Evolutionary conservation across 2,329 filamentous ascomycete species (phyloP).

Genomic region (Ophiognomonia clavigignenti-juglandacearum): DNA sequence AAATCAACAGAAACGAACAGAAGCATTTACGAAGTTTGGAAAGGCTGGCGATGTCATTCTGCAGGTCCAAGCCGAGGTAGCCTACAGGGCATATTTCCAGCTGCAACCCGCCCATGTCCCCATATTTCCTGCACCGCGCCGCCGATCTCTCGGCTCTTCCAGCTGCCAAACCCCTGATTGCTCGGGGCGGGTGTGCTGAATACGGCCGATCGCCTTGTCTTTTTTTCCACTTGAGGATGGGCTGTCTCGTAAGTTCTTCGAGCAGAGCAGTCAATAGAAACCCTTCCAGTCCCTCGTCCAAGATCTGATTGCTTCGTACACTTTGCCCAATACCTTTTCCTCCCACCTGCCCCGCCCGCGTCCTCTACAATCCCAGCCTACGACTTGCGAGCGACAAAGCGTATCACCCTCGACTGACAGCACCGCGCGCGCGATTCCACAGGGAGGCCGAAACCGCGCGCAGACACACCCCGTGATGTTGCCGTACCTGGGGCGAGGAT

Average conservation of each 20-base stretch:
- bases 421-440: not conserved
- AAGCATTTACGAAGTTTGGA: too few species aligned
- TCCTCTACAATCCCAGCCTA: too few species aligned
- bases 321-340: not conserved
- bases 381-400: too few species aligned
- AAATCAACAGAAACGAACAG: slow-evolving; percentile 18
- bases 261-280: not conserved
- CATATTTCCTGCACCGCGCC: not conserved
- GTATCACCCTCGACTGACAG: slow-evolving; percentile 2
- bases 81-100: not conserved
- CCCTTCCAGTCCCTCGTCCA: not conserved
- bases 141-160: slow-evolving; percentile 2
- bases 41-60: not conserved
- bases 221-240: slow-evolving; percentile 7
- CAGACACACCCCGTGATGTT: slow-evolving; percentile 13
- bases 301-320: not conserved
- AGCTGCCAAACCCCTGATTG: slow-evolving; percentile 1
- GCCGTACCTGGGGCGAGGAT: slow-evolving; percentile 4
- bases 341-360: not conserved
- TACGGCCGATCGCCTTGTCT: slow-evolving; percentile 12
- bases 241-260: slow-evolving; percentile 17
- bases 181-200: not conserved
- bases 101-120: not conserved
- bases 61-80: slow-evolving; percentile 2
- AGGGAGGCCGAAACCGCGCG: slow-evolving; percentile 13